Base-by-base conservation (phyloP, 2,329 filamentous ascomycete genomes). In the Elsinoe fawcettii region DNA sequence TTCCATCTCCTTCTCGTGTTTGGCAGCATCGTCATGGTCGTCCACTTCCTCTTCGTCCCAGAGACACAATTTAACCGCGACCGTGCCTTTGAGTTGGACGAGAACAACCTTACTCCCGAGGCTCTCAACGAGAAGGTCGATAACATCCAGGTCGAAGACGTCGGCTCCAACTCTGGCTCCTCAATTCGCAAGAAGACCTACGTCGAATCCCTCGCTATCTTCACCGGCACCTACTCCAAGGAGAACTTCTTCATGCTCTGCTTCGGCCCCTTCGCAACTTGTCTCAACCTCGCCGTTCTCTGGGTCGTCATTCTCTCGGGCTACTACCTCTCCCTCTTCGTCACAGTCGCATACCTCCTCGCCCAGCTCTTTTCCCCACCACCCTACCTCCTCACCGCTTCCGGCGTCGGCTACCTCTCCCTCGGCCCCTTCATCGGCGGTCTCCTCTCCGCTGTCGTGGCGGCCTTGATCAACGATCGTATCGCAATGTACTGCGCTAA, bases 201-300 rank as follows among this genome's bases (percentile, higher is more conserved):
- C 53, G 37, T 62, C 9, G 68, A 74, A 51, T 66, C 69, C 23
- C 61, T 73, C 5, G 63, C 65, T 3, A 63, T 75, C 23, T 73
- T 73, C 61, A 71, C 67, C n/a, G 73, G 72, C 44, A 70, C 66
- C 4, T 68, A 71, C 56, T 69, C 66, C 1, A 59, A 70, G 25
- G 71, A 73, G 39, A 69, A 68, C 41, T 66, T 74, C 34, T 61
- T 73, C 54, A 67, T 70, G 41, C 69, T 73, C 8, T 58, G 67
- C 18, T 66, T 71, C 58, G 72, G 77, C 1, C 78, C 78, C 0
- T 67, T 80, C 32, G 72, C 77, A 3, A 70, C 80, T 49, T 74
- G 79, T 62, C 72, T 74, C 53, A 80, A 80, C 57, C 71, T 78
- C 0, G 77, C 74, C 5, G 76, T 80, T 3, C 67, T 77, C 12